Evolutionary conservation across 23 red algal species (phyloP).

Genomic region (Gracilariopsis chorda): DNA sequence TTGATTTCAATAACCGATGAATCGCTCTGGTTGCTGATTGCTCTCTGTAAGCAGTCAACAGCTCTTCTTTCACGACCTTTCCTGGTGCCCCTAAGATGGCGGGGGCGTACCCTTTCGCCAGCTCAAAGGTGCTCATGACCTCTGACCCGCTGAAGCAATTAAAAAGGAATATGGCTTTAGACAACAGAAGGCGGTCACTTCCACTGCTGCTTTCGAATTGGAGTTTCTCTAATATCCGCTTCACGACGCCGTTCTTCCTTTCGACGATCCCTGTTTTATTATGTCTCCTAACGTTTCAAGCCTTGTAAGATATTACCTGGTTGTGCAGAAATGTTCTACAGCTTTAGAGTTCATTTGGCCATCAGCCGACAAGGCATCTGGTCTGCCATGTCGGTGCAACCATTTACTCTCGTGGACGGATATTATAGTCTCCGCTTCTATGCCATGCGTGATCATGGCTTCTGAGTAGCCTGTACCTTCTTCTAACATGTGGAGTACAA

Average conservation of each 20-base stretch:
- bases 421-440: too few relatives aligned
- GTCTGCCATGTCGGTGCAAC: too few relatives aligned
- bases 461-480: constrained; percentile 29
- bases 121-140: not conserved
- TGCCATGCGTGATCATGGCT: not conserved
- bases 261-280: constrained; percentile 39
- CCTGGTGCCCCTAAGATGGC: not conserved
- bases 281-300: not conserved
- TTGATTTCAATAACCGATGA: constrained; percentile 4
- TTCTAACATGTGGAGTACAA: constrained; percentile 3
- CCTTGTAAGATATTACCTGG: constrained; percentile 13
- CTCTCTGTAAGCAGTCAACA: not conserved
- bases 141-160: constrained; percentile 1
- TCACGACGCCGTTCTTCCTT: too few relatives aligned
- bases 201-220: too few relatives aligned
- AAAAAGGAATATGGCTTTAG: constrained; percentile 15
- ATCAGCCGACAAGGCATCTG: too few relatives aligned
- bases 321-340: too few relatives aligned
- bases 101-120: not conserved
- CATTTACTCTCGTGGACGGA: too few relatives aligned
- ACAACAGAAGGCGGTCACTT: too few relatives aligned
- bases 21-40: not conserved
- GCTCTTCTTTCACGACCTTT: not conserved
- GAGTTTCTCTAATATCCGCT: too few relatives aligned
- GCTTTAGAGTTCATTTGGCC: too few relatives aligned